Base-by-base conservation (phyloP, 139 green algal species). In the Chlorella sorokiniana region DNA sequence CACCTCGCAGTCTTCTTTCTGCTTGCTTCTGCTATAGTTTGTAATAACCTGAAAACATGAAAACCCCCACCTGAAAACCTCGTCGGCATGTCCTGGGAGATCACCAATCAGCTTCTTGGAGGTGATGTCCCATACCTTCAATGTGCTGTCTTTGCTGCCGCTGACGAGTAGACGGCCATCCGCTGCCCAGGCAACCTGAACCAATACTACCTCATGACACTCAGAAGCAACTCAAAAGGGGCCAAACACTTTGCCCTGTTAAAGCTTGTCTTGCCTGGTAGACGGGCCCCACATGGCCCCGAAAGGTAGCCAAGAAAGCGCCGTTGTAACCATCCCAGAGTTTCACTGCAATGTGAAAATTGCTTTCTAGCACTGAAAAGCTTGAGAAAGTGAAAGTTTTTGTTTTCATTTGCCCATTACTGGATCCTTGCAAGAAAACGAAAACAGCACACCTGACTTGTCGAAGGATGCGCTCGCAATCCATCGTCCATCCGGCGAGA, bases 101-200 rank as follows among this genome's bases (percentile, higher is more conserved):
- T 99, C 97, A 68, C 94, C 86, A 80, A 95, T 91, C 74, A 98
- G 78, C 90, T 99, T 99, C 62, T 88, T 88, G 31, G 88, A 96
- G 38, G 90, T 84, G 33, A 96, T 56, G n/a, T 98, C 92, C 96
- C 96, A 99, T 38, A 98, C 94, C 91, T 99, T 99, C 37, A 99
- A 84, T 3, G 96, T 99, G 77, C 76, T 93, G 93, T 99, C 97
- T 82, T 99, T 99, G 90, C 88, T 96, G 61, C 91, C 96, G 78
- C 87, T 95, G 16, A 98, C 93, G 64, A 98, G 89, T 71, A 99
- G 84, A 14, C 97, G 89, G 71, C 83, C 93, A 88, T 99, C 97
- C 4, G 95, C 89, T 0, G 94, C 96, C 97, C 97, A 99, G 5
- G 92, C 91, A 4, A 97, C 86, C 81, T 94, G 87, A 42, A 80